Percentiles rank a stretch among this genome's conserved stretches.
Conservation (phyloP, 2,329 filamentous ascomycete genomes). For the Pseudogymnoascus sp. region DNA sequence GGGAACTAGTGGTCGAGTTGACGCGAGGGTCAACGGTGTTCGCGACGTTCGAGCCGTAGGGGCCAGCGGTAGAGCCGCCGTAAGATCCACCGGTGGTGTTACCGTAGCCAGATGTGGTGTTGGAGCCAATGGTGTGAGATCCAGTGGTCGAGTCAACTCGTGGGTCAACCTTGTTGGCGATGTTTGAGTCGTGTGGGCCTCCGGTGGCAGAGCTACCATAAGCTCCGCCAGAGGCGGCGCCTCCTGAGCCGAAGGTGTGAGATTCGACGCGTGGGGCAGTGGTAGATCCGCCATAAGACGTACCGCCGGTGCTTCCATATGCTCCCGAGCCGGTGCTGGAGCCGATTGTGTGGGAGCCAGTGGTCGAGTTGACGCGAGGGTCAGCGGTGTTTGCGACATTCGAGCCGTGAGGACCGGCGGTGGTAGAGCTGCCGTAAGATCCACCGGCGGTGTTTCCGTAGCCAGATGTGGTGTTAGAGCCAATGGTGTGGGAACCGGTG, state of each 20-base stretch:
- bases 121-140: not conserved
- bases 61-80: conserved; percentile 12
- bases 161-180: conserved; percentile 34
- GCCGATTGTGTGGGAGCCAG: conserved; percentile 27
- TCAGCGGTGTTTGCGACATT: conserved; percentile 38
- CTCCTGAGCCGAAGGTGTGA: conserved; percentile 17
- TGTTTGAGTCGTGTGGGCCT: conserved; percentile 31
- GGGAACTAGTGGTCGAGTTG: conserved; percentile 39
- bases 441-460: not conserved
- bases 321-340: not conserved
- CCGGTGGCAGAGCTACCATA: conserved; percentile 18
- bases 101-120: not conserved
- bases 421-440: not conserved
- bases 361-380: conserved; percentile 44
- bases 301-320: conserved; percentile 13
- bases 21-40: conserved; percentile 46
- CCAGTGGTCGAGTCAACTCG: conserved; percentile 24
- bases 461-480: not conserved
- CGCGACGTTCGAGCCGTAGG: conserved; percentile 20
- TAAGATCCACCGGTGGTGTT: not conserved
- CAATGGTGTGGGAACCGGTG: conserved; percentile 9
- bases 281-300: conserved; percentile 9
- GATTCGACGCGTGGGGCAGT: conserved; percentile 36
- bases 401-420: conserved; percentile 17
- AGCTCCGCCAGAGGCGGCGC: not conserved